These are phyloP conservation scores for Dothidotthia symphoricarpi DNA, from an alignment of 2,329 filamentous ascomycete species.

Conservation along the genomic window DNA sequence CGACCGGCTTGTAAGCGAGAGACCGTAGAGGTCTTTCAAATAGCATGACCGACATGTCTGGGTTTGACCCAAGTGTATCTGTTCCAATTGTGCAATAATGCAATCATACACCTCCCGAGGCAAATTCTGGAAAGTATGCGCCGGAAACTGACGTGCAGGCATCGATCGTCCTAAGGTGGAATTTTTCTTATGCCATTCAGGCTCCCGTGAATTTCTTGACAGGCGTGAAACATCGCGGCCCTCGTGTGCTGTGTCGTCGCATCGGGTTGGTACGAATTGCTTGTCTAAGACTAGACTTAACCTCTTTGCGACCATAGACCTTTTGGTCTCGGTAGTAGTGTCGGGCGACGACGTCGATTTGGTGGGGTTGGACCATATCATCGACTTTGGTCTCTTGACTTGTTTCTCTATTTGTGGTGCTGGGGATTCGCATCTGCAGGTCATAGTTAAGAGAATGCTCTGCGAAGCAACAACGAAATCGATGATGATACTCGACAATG, in stretches of 20 bases:
- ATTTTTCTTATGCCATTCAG: slow-evolving; percentile 33
- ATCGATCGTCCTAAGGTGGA: slow-evolving; percentile 32
- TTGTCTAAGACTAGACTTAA: neutral
- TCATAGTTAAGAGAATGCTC: no score
- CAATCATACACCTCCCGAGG: slow-evolving; percentile 57
- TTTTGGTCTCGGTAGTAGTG: no score
- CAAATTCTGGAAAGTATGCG: slow-evolving; percentile 46
- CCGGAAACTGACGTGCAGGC: slow-evolving; percentile 17
- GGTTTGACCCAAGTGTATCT: slow-evolving; percentile 40
- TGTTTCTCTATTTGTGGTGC: no score
- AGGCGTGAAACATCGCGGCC: slow-evolving; percentile 20
- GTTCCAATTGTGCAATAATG: slow-evolving; percentile 53
- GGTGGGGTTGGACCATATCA: no score
- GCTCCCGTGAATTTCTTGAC: slow-evolving; percentile 43
- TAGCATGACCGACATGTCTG: slow-evolving; percentile 54
- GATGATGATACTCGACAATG: no score
- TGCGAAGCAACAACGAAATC: no score
- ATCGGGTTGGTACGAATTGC: neutral
- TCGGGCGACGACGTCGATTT: no score
- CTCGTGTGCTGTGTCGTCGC: neutral
- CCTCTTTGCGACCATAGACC: slow-evolving; percentile 1
- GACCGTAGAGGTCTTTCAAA: slow-evolving; percentile 53
- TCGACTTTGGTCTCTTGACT: no score
- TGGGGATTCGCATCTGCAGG: no score
- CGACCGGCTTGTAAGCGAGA: slow-evolving; percentile 55